Evolutionary conservation across 805 yeast species (phyloP), one percentile per base, ranked within the genome.

Genomic region (Sugiyamaella floridensis): DNA sequence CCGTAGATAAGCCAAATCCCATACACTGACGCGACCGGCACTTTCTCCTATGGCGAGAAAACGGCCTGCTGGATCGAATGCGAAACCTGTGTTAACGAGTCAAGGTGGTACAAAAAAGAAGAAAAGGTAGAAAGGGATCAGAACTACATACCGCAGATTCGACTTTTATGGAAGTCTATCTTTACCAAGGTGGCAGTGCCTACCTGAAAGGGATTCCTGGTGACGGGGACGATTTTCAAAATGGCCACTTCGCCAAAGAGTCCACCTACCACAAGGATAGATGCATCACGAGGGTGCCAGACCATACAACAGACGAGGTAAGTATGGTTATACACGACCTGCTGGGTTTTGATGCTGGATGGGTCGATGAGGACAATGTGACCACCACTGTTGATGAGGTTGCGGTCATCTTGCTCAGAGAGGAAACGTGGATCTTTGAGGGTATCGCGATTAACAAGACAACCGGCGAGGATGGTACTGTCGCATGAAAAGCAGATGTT

Each of bases 1-100:
- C 3, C 55, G 43, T 4, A 69, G 53, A 50, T 73, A 63, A 1
- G 70, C 49, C 18, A 86, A 75, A 58, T 85, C 81, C 96, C 96
- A 89, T 1, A 90, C 71, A 0, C 86, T 76, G 54, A 92, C 86
- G 15, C 80, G 71, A 61, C 89, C 88, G 63, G 89, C 95, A 64
- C 89, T 89, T 1, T 89, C 86, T 0, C 97, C 97, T 8, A 86
- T 77, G 0, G 96, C 89, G 37, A 87, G 61, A 51, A 83, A 83
- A 1, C 73, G 70, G 20, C 71, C 69, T 49, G 78, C 78, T 4
- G 70, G 67, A 56, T 79, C 81, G 14, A 88, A 65, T 4, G 86
- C 81, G 15, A 88, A 76, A 1, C 84, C 85, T 78, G 48, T 19
- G 29, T 29, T 20, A 40, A 32, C 29, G 43, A 22, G 15, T 3